Conservation (phyloP, 352 stramenopile species). For the Pythium sp. region DNA sequence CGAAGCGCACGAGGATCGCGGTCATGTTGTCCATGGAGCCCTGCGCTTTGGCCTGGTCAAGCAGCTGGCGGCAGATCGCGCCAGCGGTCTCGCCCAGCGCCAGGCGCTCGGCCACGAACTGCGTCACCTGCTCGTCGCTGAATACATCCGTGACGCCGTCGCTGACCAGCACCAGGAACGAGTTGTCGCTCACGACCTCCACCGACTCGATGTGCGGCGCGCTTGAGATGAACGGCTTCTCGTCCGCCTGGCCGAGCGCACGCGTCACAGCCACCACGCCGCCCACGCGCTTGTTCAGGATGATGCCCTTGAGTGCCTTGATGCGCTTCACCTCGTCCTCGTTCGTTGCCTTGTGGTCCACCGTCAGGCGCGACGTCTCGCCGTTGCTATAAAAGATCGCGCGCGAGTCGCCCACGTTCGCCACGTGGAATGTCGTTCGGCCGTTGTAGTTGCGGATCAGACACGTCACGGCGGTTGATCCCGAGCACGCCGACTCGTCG, state of each 20-base stretch:
- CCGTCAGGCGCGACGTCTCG: constrained; percentile 50
- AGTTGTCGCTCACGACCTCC: constrained; percentile 41
- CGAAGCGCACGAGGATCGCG: constrained; percentile 71
- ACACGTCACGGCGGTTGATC: constrained; percentile 76
- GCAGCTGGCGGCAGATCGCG: constrained; percentile 56
- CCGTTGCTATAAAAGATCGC: constrained; percentile 58
- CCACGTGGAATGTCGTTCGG: constrained; percentile 66
- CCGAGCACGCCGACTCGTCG: constrained; percentile 64
- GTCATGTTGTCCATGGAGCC: constrained; percentile 86
- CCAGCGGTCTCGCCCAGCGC: constrained; percentile 43
- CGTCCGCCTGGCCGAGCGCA: constrained; percentile 73
- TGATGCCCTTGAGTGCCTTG: constrained; percentile 69
- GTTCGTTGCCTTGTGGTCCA: constrained; percentile 82
- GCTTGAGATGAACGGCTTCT: constrained; percentile 79
- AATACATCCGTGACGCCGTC: constrained; percentile 80
- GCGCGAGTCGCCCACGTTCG: constrained; percentile 78
- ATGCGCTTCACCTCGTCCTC: constrained; percentile 74
- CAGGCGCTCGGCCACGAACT: constrained; percentile 54
- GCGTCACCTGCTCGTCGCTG: constrained; percentile 61
- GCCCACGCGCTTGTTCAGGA: constrained; percentile 79
- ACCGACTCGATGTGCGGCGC: constrained; percentile 58
- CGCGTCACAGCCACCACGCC: constrained; percentile 71
- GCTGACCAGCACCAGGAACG: constrained; percentile 77
- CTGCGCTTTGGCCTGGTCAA: constrained; percentile 64
- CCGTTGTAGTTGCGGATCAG: constrained; percentile 57